Base-by-base conservation (phyloP, 371 early-diverging fungal genomes). In the Mortierella sp. region DNA sequence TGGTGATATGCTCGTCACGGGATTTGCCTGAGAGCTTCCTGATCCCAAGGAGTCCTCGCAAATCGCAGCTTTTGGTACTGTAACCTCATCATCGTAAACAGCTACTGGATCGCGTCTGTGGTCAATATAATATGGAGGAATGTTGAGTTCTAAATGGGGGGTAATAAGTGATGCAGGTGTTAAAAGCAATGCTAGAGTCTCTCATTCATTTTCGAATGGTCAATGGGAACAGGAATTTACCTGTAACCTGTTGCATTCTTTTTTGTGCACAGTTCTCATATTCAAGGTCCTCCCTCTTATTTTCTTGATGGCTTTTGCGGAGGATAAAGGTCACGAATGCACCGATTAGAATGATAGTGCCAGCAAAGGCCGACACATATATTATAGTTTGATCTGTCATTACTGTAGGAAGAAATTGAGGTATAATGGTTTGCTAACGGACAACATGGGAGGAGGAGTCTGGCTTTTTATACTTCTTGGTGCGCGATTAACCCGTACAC, bases 111-210 rank as follows among this genome's bases (percentile, higher is more conserved):
- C 76, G 17, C 63, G 70, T 22, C 55, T 28, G 61, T 75, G 70
- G 34, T 70, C 76, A 15, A 65, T 51, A 54, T 70, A 75, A n/a
- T 59, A 66, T n/a, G 76, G 76, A 8, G 70, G 76, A 58, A 75
- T 19, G 56, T 70, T 70, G 22, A 45, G 45, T 9, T 68, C 69
- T 74, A 61, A 42, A 23, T 42, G 3, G 3, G n/a, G 2, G 23
- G 2, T 12, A 58, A 58, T 34, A 9, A 26, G 19, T 19, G 34
- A 40, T 6, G 17, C 56, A 56, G 56, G 22, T 22, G 17, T 57
- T 35, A n/a, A 17, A 28, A 17, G 13, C 10, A 1, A 10, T 28
- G 54, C 1, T 3, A 42, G 8, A 13, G 28, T 23, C 29, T 23
- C 1, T 28, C 54, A 13, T 31, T 57, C 35, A 31, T 57, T 57